phyloP scores from a whole-genome alignment of 768 basidiomycete genomes.

The Astraeus odoratus region DNA sequence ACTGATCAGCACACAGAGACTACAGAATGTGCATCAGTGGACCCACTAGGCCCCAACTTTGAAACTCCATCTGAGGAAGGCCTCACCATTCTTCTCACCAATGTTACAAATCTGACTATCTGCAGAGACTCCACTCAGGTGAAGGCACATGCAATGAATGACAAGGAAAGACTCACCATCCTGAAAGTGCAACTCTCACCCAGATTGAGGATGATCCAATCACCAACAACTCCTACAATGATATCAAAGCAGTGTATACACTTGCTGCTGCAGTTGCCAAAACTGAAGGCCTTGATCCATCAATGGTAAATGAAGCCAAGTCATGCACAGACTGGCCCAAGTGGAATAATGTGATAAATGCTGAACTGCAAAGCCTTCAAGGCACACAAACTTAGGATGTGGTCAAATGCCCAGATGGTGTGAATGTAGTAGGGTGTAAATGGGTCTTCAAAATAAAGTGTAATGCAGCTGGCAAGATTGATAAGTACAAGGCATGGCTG shows the following conservation, averaged over 20 bases:
- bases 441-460: constrained; percentile 40
- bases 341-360: constrained; percentile 4
- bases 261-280: background rate
- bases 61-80: background rate
- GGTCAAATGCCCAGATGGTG: background rate
- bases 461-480: constrained; percentile 28
- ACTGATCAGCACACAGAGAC: background rate
- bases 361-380: constrained; percentile 3
- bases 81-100: background rate
- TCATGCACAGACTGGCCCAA: background rate
- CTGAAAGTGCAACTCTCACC: background rate
- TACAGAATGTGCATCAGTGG: background rate
- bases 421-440: constrained; percentile 13
- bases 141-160: background rate
- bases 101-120: too few species aligned
- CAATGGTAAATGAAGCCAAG: background rate
- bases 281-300: background rate
- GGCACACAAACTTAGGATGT: constrained; percentile 7
- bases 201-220: too few species aligned
- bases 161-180: background rate
- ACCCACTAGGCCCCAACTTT: background rate
- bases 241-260: background rate
- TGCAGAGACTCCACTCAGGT: background rate
- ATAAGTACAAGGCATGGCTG: too few species aligned
- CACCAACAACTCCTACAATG: too few species aligned